phyloP scores from a whole-genome alignment of 2,329 filamentous ascomycete genomes.

The Penicillium frequentans region DNA sequence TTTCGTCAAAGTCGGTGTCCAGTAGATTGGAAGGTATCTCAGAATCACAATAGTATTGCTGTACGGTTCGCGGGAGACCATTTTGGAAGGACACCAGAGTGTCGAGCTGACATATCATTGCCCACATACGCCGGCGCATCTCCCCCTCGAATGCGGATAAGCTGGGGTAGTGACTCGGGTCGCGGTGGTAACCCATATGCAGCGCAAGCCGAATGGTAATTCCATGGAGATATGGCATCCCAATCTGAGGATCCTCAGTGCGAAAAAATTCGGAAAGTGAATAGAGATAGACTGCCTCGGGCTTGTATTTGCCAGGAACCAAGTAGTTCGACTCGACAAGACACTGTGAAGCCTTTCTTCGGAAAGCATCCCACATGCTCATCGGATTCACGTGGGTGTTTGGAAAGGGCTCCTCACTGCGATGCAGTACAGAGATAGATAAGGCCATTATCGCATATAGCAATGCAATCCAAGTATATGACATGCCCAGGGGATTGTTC shows the following conservation, averaged over 20 bases:
- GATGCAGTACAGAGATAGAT: conserved; percentile 26
- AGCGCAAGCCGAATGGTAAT: conserved; percentile 60
- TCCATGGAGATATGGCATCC: conserved; percentile 56
- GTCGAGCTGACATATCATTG: conserved; percentile 55
- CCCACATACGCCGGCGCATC: conserved; percentile 48
- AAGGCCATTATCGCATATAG: conserved; percentile 31
- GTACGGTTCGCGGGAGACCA: conserved; percentile 63
- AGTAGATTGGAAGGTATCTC: conserved; percentile 58
- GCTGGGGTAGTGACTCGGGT: conserved; percentile 54
- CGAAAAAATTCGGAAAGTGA: conserved; percentile 31
- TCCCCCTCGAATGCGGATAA: conserved; percentile 59
- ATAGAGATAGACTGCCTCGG: conserved; percentile 33
- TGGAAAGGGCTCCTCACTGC: conserved; percentile 26
- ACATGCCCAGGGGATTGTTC: conserved; percentile 25
- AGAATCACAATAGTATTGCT: conserved; percentile 62
- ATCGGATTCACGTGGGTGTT: conserved; percentile 13
- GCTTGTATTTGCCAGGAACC: conserved; percentile 32
- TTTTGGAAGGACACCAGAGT: conserved; percentile 63
- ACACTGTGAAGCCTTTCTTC: conserved; percentile 43
- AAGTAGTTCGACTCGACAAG: conserved; percentile 36
- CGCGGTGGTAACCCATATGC: conserved; percentile 63
- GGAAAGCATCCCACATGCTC: conserved; percentile 46
- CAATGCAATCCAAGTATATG: conserved; percentile 33
- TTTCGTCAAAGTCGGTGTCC: conserved; percentile 61
- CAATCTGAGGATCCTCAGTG: conserved; percentile 44